Base-by-base conservation (phyloP, 2,329 filamentous ascomycete genomes). In the Trichoderma lentiforme region DNA sequence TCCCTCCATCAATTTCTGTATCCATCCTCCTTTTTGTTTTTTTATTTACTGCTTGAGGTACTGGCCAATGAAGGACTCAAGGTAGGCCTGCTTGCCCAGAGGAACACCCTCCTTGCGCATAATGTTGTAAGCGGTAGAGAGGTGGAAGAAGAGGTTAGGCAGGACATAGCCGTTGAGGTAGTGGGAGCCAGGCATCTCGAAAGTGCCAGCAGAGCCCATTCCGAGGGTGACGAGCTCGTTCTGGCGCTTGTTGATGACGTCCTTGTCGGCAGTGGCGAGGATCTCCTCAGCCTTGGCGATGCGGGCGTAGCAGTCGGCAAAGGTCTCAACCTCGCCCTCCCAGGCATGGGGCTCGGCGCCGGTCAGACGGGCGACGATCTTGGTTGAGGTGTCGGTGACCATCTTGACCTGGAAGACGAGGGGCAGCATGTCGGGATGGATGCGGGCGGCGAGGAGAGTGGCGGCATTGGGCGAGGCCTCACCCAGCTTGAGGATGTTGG, bases 111-210 rank as follows among this genome's bases (percentile, higher is more conserved):
- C 85, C 76, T 84, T 86, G 73, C 90, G 83, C 77, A 92, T 76
- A 70, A 92, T 88, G 26, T 80, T 83, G 81, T 92, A 92, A 11
- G 87, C 83, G 14, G 84, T 89, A 3, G 80, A 84, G 15, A 88
- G 74, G 77, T 92, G 91, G 80, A 92, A 93, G 81, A 84, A 91
- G 75, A 91, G 80, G 76, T 92, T 91, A 26, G 90, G 89, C 57
- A 89, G 70, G 4, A 80, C 83, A 78, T 85, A 88, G 3, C 80
- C 80, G 53, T 80, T 76, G 26, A 87, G 76, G 76, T 88, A 91
- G 2, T 82, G 79, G 60, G 74, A 34, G 62, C 74, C 77, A 43
- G 74, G 71, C 63, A 81, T 68, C 53, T 76, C 47, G 36, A 72
- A 76, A n/a, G 66, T 73, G 72, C 77, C 79, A 43, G 74, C 73